Evolutionary conservation across 2,329 filamentous ascomycete genomes (phyloP).

Genomic region (Aphanoascus verrucosus): DNA sequence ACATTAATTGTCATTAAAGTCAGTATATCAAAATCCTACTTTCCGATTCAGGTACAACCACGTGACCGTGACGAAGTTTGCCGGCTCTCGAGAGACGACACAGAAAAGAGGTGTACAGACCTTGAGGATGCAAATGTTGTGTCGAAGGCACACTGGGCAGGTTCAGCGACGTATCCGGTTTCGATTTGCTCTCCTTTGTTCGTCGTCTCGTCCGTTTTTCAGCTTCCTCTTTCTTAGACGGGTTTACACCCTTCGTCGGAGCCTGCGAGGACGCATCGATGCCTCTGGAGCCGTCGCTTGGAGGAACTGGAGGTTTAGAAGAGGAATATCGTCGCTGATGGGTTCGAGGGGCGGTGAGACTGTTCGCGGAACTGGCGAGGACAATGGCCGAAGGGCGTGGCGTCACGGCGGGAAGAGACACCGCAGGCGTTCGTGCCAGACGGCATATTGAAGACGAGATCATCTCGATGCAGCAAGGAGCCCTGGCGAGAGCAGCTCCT

Average conservation of each 20-base stretch:
- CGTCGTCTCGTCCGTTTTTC: conserved; percentile 24
- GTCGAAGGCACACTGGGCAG: conserved; percentile 42
- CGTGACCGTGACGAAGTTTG: conserved; percentile 7
- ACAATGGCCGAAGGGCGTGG: conserved; percentile 26
- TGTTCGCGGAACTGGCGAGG: conserved; percentile 21
- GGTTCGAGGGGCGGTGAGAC: conserved; percentile 21
- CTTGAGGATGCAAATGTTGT: conserved; percentile 39
- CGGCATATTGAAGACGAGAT: conserved; percentile 38
- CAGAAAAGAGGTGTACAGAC: conserved; percentile 21
- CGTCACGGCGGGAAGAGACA: conserved; percentile 25
- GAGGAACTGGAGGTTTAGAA: conserved; percentile 38
- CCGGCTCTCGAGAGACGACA: neutral
- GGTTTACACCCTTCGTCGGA: conserved; percentile 31
- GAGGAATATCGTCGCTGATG: conserved; percentile 41
- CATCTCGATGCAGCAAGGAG: conserved; percentile 25
- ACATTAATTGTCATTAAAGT: conserved; percentile 14
- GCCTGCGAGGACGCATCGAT: conserved; percentile 33
- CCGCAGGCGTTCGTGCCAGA: conserved; percentile 32
- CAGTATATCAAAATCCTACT: conserved; percentile 11
- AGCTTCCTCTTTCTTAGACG: conserved; percentile 26
- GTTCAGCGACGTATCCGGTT: conserved; percentile 32
- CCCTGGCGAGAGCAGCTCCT: neutral
- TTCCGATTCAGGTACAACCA: neutral
- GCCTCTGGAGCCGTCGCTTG: conserved; percentile 36
- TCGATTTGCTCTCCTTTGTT: conserved; percentile 26